Percentiles rank a stretch among this genome's conserved stretches.
These are phyloP conservation scores for Russula virescens DNA, from an alignment of 768 basidiomycete genomes.

Conservation along the genomic window DNA sequence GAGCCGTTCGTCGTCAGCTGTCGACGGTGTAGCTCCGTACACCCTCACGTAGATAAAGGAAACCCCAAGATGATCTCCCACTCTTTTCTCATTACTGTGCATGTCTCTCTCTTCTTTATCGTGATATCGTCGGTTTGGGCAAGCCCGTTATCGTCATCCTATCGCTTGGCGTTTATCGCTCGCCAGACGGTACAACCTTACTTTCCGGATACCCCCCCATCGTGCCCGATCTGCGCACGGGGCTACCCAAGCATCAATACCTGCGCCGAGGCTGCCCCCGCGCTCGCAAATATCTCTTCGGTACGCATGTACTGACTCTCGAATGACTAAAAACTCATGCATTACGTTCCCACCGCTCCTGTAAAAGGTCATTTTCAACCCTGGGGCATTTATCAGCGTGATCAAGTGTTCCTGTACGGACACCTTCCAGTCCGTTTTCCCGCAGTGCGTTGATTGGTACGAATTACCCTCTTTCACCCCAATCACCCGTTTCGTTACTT, in stretches of 20 bases:
- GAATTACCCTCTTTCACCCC: constrained; percentile 4
- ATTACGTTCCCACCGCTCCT: neutral
- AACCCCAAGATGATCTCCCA: neutral
- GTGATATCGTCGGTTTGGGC: neutral
- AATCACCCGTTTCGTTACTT: too few relatives aligned
- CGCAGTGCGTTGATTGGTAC: constrained; percentile 66
- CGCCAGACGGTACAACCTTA: constrained; percentile 31
- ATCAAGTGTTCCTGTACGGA: constrained; percentile 59
- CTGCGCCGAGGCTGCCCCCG: constrained; percentile 53
- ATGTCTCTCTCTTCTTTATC: constrained; percentile 3
- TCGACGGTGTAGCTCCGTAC: constrained; percentile 1
- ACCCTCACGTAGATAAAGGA: neutral
- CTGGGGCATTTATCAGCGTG: constrained; percentile 54
- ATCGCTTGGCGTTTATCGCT: neutral
- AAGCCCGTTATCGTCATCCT: neutral
- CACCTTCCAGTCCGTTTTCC: constrained; percentile 42
- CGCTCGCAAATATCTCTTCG: constrained; percentile 50
- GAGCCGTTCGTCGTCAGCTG: neutral
- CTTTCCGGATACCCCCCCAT: constrained; percentile 51
- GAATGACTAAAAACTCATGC: neutral
- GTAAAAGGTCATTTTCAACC: constrained; percentile 56
- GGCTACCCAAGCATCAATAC: constrained; percentile 48
- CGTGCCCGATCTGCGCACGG: constrained; percentile 52
- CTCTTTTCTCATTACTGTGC: constrained; percentile 4
- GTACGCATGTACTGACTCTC: constrained; percentile 29